A percentile compares a stretch with the other conserved stretches of the same genome.
These are phyloP conservation scores for Aureobasidium namibiae DNA, from an alignment of 2,329 filamentous ascomycete genomes.

Conservation along the genomic window DNA sequence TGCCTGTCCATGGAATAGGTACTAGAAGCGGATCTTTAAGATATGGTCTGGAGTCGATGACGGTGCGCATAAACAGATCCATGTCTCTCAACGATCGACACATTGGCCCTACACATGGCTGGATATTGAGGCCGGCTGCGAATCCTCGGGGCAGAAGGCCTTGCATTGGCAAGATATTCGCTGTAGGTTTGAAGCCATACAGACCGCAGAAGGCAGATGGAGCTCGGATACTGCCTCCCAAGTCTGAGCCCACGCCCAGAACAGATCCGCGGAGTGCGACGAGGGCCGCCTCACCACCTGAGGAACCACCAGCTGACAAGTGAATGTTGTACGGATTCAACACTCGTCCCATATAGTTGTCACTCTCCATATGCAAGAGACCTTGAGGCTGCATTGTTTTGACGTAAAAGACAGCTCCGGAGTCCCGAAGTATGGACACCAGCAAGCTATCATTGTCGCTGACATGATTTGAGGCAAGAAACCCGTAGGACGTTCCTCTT, in stretches of 20 bases:
- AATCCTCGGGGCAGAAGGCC: not conserved
- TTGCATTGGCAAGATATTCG: slow-evolving; percentile 49
- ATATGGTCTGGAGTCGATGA: slow-evolving; percentile 50
- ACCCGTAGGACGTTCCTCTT: slow-evolving; percentile 47
- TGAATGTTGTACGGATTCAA: slow-evolving; percentile 55
- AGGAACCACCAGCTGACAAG: slow-evolving; percentile 55
- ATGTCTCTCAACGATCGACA: slow-evolving; percentile 46
- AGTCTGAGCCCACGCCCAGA: slow-evolving; percentile 55
- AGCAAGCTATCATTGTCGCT: slow-evolving; percentile 32
- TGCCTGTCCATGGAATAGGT: slow-evolving; percentile 47
- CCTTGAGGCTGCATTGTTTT: slow-evolving; percentile 47
- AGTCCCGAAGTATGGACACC: slow-evolving; percentile 27
- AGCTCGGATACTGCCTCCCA: slow-evolving; percentile 60
- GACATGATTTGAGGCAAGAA: slow-evolving; percentile 36
- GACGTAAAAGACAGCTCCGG: slow-evolving; percentile 43
- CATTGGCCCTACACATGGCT: slow-evolving; percentile 47
- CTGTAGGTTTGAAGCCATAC: slow-evolving; percentile 33
- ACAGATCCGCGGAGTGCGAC: slow-evolving; percentile 50
- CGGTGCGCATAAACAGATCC: slow-evolving; percentile 43
- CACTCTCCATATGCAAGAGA: slow-evolving; percentile 23
- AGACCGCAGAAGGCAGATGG: slow-evolving; percentile 64
- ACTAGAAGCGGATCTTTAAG: slow-evolving; percentile 48
- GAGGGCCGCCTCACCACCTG: slow-evolving; percentile 56
- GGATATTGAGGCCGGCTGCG: slow-evolving; percentile 25
- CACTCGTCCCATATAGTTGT: slow-evolving; percentile 32